Evolutionary conservation across 148 eudicot genomes (phyloP), one percentile per base, ranked within the genome.

Genomic region (Agrostemma githago): DNA sequence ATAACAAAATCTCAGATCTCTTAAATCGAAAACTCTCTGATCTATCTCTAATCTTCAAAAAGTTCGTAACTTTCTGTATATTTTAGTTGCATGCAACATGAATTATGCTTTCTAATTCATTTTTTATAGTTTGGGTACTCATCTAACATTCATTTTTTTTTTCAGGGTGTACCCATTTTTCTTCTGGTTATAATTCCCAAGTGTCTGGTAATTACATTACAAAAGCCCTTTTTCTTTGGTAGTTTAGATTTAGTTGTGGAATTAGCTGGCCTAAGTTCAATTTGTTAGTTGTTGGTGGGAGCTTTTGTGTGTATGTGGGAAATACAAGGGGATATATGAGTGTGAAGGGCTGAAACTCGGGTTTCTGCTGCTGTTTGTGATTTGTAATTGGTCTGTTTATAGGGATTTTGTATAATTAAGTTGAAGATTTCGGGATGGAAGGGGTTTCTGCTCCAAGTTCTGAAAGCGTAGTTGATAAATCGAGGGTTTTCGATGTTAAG

Each of bases 401-500:
- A 64, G 44, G 43, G 43, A 16, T 26, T 65, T 12, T 67, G 70
- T 16, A 7, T 67, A 67, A 43, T 20, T 68, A n/a, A 19, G 68
- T 77, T 57, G 20, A 79, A 65, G 41, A 62, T 37, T n/a, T 54
- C 2, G 14, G 37, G 53, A 78, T 84, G 87, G 87, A 84, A 53
- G 78, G 87, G 51, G 82, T 77, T 62, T 79, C 87, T 17, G 84
- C 79, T 72, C 79, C 81, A 5, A 72, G 74, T 21, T 38, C 78
- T 11, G 81, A 73, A 41, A 68, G 72, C 20, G 41, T 84, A 19
- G 71, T 87, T 42, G 90, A 89, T 66, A 89, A 85, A 75, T 85
- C 90, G 9, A 89, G 80, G 85, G 85, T 89, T 46, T 84, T 85
- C 76, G 88, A 85, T 81, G 89, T 87, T 39, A 89, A 81, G 83